Base-by-base conservation (phyloP, 148 eudicot genomes). In the Rheum nobile region DNA sequence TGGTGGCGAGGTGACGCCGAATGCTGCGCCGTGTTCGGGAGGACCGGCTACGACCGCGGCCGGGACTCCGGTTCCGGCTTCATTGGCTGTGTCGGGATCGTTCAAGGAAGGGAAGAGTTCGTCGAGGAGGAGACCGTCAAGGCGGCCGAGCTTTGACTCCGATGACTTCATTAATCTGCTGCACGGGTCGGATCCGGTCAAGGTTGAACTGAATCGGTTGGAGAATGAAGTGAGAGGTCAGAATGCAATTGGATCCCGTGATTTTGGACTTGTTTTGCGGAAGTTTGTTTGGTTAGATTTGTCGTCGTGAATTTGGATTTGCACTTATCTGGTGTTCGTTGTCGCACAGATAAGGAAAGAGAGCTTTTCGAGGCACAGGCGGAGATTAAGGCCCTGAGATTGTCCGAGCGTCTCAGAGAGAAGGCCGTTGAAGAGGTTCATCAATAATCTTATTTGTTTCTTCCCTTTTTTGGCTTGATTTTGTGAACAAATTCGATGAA, bases 131-230 rank as follows among this genome's bases (percentile, higher is more conserved):
- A 79, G 92, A 31, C 83, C 83, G 8, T 80, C 88, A 16, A 67
- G 85, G 39, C 78, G 95, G 74, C 94, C 97, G 14, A 93, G 98
- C 67, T 71, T 91, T 69, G 98, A 94, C 71, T 84, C 93, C 4
- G 98, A 94, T 47, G 98, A 94, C 76, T 89, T 89, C 78, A 63
- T 94, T 22, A 94, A 86, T 72, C 73, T 88, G 77, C 97, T 94
- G 31, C 98, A 94, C 75, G 98, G 97, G 4, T 94, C 98, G 87
- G 98, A 94, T 94, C 98, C 98, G 86, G 96, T 94, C 77, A 91
- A 86, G 80, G 74, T 94, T 55, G 98, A 94, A 85, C 90, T 94
- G 31, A 94, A 91, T 85, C 93, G 98, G 12, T 83, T 94, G 68
- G 98, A 94, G 80, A 94, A 94, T 76, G 98, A 89, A 80, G 96